These are phyloP conservation scores for Cucurbitaria berberidis DNA, from an alignment of 2,329 filamentous ascomycete genomes.

Conservation along the genomic window DNA sequence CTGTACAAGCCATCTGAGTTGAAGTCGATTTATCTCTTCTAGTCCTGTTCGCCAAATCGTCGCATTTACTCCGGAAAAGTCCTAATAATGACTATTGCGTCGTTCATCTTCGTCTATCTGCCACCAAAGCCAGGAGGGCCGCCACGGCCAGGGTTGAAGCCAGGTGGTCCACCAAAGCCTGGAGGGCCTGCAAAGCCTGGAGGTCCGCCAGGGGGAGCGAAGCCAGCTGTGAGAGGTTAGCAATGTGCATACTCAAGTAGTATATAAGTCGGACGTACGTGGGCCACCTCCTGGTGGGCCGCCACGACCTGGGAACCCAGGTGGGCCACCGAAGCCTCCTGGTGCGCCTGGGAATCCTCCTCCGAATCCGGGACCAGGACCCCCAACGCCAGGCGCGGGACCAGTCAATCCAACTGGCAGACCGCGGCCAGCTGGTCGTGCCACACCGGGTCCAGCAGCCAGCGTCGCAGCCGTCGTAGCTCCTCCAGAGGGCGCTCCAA, in stretches of 20 bases:
- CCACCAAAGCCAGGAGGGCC: constrained; percentile 37
- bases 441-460: constrained; percentile 84
- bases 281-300: constrained; percentile 47
- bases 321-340: constrained; percentile 46
- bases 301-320: constrained; percentile 41
- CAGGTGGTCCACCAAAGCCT: constrained; percentile 30
- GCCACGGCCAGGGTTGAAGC: constrained; percentile 31
- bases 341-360: constrained; percentile 50
- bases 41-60: neutral
- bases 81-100: neutral
- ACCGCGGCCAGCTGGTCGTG: constrained; percentile 88
- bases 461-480: constrained; percentile 66
- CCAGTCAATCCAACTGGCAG: constrained; percentile 82
- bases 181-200: constrained; percentile 41
- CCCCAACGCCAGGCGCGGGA: constrained; percentile 86
- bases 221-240: constrained; percentile 41
- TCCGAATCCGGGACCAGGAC: constrained; percentile 69
- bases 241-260: constrained; percentile 1
- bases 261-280: constrained; percentile 31
- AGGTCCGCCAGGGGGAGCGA: constrained; percentile 61
- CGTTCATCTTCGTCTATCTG: constrained; percentile 19
- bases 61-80: neutral
- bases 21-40: neutral
- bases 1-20: neutral
- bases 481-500: constrained; percentile 76